phyloP scores from a whole-genome alignment of 208 protist genomes.

The Leishmania tropica region DNA sequence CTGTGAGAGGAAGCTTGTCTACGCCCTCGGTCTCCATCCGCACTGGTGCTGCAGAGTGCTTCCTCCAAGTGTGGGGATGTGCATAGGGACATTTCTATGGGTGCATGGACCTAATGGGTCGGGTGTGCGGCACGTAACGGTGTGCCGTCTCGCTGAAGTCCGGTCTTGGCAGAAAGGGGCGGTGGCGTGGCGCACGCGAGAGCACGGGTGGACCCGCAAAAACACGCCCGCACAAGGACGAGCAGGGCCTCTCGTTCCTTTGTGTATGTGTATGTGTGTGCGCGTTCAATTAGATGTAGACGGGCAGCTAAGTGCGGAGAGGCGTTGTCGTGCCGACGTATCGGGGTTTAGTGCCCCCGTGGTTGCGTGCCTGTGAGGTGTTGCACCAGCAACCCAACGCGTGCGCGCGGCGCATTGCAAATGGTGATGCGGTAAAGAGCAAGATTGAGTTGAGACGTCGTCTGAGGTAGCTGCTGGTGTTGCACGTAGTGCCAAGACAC shows the following conservation, averaged over 20 bases:
- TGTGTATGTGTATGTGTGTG: neutral
- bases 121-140: neutral
- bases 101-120: neutral
- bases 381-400: neutral
- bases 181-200: neutral
- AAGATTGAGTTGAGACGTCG: neutral
- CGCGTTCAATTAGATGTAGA: neutral
- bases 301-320: neutral
- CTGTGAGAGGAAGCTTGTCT: conserved; percentile 19
- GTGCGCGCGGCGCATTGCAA: neutral
- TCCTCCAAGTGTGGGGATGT: no score
- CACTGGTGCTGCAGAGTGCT: neutral
- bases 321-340: neutral
- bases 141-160: no score
- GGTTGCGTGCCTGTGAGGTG: neutral
- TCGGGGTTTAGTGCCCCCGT: neutral
- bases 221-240: neutral
- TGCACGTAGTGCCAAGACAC: neutral
- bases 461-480: neutral
- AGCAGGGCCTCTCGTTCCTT: neutral
- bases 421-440: neutral
- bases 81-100: neutral
- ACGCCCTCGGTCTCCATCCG: conserved; percentile 1
- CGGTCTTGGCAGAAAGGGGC: neutral
- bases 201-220: neutral